Evolutionary conservation across 2,329 filamentous ascomycete species (phyloP).

Genomic region (Iodosphaeria phyllophila): DNA sequence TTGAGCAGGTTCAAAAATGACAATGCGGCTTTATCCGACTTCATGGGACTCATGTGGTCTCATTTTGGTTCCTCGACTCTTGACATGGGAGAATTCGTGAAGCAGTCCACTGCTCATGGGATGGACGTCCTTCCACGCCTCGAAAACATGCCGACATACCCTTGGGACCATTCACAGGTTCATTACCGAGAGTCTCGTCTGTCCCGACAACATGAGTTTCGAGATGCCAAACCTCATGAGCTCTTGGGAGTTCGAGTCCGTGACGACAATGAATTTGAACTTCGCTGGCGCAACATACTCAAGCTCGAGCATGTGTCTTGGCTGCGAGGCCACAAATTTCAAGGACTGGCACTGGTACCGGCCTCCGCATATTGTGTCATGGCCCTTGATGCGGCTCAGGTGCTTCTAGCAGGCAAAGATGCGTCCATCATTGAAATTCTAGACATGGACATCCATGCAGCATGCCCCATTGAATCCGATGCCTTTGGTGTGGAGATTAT

Average conservation of each 20-base stretch:
- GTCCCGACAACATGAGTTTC: conserved; percentile 19
- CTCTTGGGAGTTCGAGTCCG: conserved; percentile 18
- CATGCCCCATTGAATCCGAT: conserved; percentile 11
- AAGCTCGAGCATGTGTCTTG: conserved; percentile 19
- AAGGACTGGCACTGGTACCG: conserved; percentile 23
- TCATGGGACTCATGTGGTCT: conserved; percentile 11
- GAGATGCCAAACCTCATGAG: conserved; percentile 13
- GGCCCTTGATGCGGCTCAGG: conserved; percentile 23
- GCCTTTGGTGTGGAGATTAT: conserved; percentile 16
- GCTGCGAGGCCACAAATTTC: conserved; percentile 21
- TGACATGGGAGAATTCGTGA: conserved; percentile 8
- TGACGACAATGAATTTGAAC: conserved; percentile 15
- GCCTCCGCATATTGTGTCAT: conserved; percentile 27
- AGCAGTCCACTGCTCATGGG: conserved; percentile 5
- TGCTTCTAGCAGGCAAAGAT: conserved; percentile 6
- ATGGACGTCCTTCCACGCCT: conserved; percentile 4
- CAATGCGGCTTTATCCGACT: conserved; percentile 8
- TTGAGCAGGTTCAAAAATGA: conserved; percentile 9
- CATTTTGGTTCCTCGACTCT: conserved; percentile 5
- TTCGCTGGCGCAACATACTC: conserved; percentile 23
- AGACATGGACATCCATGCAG: conserved; percentile 11
- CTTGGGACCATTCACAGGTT: conserved; percentile 25
- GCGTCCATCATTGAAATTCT: conserved; percentile 11
- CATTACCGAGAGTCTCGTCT: conserved; percentile 25
- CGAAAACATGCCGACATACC: conserved; percentile 22